These are phyloP conservation scores for Pseudogymnoascus sp. DNA, from an alignment of 2,329 filamentous ascomycete species.

Conservation along the genomic window DNA sequence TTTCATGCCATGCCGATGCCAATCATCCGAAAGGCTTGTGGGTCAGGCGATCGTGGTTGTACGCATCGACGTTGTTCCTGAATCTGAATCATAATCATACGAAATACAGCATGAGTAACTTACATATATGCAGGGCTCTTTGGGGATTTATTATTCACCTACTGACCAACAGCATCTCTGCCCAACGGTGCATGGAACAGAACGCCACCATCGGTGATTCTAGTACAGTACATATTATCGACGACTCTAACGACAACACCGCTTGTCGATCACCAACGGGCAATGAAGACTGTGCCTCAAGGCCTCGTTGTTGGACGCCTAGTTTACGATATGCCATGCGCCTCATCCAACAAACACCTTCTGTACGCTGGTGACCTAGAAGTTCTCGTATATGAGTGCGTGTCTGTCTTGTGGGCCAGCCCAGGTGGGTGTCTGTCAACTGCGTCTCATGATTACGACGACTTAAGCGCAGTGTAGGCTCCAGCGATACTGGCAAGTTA, in stretches of 20 bases:
- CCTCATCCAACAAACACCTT: constrained; percentile 8
- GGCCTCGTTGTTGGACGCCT: neutral
- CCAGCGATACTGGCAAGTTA: neutral
- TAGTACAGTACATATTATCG: neutral
- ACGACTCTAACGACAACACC: neutral
- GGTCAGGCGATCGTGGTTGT: neutral
- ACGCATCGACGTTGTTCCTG: constrained; percentile 7
- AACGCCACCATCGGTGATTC: neutral
- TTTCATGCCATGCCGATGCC: neutral
- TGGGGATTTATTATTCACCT: neutral
- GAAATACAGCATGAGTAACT: neutral
- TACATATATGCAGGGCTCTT: constrained; percentile 7
- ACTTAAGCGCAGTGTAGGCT: constrained; percentile 9
- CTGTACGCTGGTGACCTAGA: neutral
- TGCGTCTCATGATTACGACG: constrained; percentile 11
- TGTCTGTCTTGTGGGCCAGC: neutral
- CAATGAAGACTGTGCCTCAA: neutral
- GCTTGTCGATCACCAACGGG: neutral
- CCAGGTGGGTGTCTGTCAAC: neutral
- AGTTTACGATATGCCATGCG: neutral
- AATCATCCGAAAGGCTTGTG: neutral
- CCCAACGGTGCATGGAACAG: neutral
- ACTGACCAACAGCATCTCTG: neutral
- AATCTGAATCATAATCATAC: constrained; percentile 6
- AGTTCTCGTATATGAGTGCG: neutral